phyloP scores from a whole-genome alignment of 2,329 filamentous ascomycete genomes.

The Colletotrichum somersetense region DNA sequence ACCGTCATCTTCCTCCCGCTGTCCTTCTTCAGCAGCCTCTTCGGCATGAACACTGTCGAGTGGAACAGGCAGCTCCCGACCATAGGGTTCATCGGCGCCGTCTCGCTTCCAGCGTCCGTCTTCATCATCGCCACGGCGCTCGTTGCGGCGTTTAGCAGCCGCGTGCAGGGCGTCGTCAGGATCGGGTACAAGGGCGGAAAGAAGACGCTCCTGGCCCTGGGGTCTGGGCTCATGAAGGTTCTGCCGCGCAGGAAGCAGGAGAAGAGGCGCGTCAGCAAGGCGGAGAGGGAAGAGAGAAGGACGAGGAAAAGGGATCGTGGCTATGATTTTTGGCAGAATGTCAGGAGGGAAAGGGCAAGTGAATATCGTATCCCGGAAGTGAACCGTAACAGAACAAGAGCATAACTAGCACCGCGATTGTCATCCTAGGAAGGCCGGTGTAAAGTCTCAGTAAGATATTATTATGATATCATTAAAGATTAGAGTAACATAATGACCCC shows the following conservation, averaged over 20 bases:
- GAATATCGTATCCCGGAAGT: slow-evolving; percentile 56
- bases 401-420: background rate
- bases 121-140: slow-evolving; percentile 64
- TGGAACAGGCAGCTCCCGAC: slow-evolving; percentile 66
- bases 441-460: background rate
- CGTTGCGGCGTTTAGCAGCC: slow-evolving; percentile 67
- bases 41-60: slow-evolving; percentile 74
- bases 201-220: background rate
- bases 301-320: slow-evolving; percentile 48
- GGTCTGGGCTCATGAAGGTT: slow-evolving; percentile 9
- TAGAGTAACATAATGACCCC: background rate
- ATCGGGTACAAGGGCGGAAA: slow-evolving; percentile 41
- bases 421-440: too few species aligned
- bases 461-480: background rate
- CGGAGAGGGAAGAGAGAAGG: slow-evolving; percentile 21
- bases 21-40: slow-evolving; percentile 74
- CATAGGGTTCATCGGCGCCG: slow-evolving; percentile 59
- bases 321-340: slow-evolving; percentile 58
- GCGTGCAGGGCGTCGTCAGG: slow-evolving; percentile 52
- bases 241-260: slow-evolving; percentile 28
- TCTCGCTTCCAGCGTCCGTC: slow-evolving; percentile 63
- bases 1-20: slow-evolving; percentile 74
- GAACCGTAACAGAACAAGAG: slow-evolving; percentile 47
- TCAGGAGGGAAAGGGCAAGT: slow-evolving; percentile 54
- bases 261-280: slow-evolving; percentile 40